A percentile compares a stretch with the other conserved stretches of the same genome.
Conservation (phyloP, 257 asterid genomes). For the Plantago elongata region DNA sequence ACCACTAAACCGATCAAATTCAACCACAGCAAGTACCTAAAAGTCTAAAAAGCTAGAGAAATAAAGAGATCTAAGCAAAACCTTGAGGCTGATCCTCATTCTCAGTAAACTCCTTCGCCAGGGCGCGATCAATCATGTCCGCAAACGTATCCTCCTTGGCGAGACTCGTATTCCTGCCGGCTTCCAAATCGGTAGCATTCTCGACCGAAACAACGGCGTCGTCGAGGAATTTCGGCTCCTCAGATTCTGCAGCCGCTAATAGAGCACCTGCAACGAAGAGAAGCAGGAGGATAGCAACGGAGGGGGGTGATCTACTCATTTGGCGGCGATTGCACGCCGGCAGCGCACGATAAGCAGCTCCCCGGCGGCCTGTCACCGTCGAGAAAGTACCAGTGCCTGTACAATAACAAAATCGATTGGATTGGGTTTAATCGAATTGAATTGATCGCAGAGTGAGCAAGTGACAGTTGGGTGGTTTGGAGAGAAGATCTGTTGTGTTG, state of each 20-base stretch:
- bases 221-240: constrained; percentile 33
- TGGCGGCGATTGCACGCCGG: constrained; percentile 39
- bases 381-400: constrained; percentile 14
- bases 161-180: constrained; percentile 37
- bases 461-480: background rate
- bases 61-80: constrained; percentile 11
- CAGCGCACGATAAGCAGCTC: constrained; percentile 43
- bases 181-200: constrained; percentile 36
- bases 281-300: constrained; percentile 12
- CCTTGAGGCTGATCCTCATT: constrained; percentile 85
- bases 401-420: constrained; percentile 9
- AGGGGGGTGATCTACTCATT: constrained; percentile 54
- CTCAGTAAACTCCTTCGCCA: constrained; percentile 89
- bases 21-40: constrained; percentile 17
- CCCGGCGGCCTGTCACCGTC: constrained; percentile 31
- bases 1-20: constrained; percentile 9
- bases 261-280: background rate
- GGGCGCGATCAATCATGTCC: constrained; percentile 93
- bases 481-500: too few relatives aligned
- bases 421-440: constrained; percentile 1
- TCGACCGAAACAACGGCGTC: constrained; percentile 15
- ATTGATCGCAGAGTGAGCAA: constrained; percentile 10
- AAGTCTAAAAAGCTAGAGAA: constrained; percentile 16
- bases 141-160: constrained; percentile 80
- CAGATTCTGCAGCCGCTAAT: constrained; percentile 15